Percentiles rank a stretch among this genome's conserved stretches.
phyloP scores from a whole-genome alignment of 2,329 filamentous ascomycete genomes.

The Nemania bipapillata region DNA sequence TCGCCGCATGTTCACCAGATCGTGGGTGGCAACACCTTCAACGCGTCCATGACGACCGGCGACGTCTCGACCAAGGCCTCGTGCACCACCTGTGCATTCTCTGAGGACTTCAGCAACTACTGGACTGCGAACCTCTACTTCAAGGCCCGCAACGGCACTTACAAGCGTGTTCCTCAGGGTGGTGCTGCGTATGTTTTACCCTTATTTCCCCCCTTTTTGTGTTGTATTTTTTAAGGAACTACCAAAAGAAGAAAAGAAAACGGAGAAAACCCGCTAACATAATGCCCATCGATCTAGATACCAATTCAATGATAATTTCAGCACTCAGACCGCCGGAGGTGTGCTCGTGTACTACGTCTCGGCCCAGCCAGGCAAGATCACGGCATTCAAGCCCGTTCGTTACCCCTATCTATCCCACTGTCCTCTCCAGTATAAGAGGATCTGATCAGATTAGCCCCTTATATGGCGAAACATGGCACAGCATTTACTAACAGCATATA shows the following conservation, averaged over 20 bases:
- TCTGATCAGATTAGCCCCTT: neutral
- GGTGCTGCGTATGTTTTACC: slow-evolving; percentile 63
- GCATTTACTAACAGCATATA: neutral
- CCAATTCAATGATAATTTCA: slow-evolving; percentile 57
- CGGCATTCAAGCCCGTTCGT: slow-evolving; percentile 63
- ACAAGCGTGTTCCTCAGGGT: slow-evolving; percentile 53
- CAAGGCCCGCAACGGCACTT: slow-evolving; percentile 50
- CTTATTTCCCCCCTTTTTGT: neutral
- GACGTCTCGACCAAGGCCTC: slow-evolving; percentile 53
- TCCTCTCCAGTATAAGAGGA: neutral
- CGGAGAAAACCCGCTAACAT: slow-evolving; percentile 2
- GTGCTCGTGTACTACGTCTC: slow-evolving; percentile 61
- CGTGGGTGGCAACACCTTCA: slow-evolving; percentile 62
- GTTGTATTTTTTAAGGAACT: neutral
- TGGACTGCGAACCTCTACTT: slow-evolving; percentile 52
- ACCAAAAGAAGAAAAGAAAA: neutral
- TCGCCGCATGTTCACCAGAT: slow-evolving; percentile 68
- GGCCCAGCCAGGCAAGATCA: slow-evolving; percentile 56
- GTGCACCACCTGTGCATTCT: slow-evolving; percentile 57
- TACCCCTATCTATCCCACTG: slow-evolving; percentile 48
- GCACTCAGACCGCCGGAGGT: slow-evolving; percentile 56
- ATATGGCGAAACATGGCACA: neutral
- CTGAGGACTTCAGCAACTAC: slow-evolving; percentile 51
- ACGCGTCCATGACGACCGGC: slow-evolving; percentile 55
- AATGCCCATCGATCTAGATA: slow-evolving; percentile 41